Base-by-base conservation (phyloP, 2,329 filamentous ascomycete genomes). In the Calonectria montana region DNA sequence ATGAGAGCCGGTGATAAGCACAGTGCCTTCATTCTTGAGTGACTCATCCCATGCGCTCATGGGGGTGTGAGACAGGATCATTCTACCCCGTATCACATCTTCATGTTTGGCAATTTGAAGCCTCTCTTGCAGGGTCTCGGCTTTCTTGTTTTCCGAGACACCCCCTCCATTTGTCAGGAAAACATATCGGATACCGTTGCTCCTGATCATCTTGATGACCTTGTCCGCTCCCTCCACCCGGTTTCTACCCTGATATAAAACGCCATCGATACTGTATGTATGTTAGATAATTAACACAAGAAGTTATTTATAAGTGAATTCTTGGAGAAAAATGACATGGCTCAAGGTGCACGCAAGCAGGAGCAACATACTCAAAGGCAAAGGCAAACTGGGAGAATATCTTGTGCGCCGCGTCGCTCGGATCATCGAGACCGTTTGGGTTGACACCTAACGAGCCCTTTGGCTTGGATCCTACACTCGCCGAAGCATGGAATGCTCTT, bases 131-230 rank as follows among this genome's bases (percentile, higher is more conserved):
- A 85, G 69, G 4, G 83, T 83, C 1, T 78, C 79, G 13, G 75
- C 81, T 69, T 84, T 84, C 48, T 78, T 80, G 21, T 80, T 74
- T 84, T 98, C 96, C 74, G 92, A 91, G 80, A 93, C 95, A 70
- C 97, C 97, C 48, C 97, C 97, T 77, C 97, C 97, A 84, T 99
- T 99, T 71, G 97, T 99, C 74, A 99, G 88, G 39, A 99, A 91
- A 79, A 99, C 96, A 85, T 97, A 98, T 15, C 96, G 96, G 55
- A 98, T 94, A 57, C 90, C 88, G 79, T 95, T 89, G 57, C 88
- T 84, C 77, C 95, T 91, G 23, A 98, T 91, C 79, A 91, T 93
- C 35, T 87, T 86, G 23, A 99, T 89, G 16, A 95, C 90, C 79
- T 94, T 88, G 1, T 91, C 87, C 1, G 97, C 96, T 37, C 94